These are phyloP conservation scores for Cutaneotrichosporon dermatis DNA, from an alignment of 1,284 basidiomycete species.

Conservation along the genomic window DNA sequence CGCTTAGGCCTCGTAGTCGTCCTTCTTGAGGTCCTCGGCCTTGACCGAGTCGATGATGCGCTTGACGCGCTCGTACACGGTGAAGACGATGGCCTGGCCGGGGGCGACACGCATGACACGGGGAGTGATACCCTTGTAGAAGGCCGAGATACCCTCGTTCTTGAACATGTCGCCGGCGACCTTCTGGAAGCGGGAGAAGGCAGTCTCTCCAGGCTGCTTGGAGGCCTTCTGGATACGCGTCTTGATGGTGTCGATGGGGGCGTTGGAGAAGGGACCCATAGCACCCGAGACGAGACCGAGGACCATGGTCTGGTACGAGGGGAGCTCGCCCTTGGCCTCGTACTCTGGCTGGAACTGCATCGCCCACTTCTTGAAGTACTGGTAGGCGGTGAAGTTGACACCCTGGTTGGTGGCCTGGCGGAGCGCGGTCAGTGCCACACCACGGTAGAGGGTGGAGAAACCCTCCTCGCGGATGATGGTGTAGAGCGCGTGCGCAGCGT, in stretches of 20 bases:
- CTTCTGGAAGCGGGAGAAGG: slow-evolving; percentile 63
- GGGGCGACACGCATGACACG: slow-evolving; percentile 94
- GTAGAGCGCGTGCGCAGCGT: slow-evolving; percentile 94
- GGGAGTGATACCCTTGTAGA: slow-evolving; percentile 97
- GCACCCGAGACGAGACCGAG: slow-evolving; percentile 95
- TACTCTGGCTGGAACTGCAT: slow-evolving; percentile 70
- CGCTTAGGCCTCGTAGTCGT: slow-evolving; percentile 22
- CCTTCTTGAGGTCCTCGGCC: slow-evolving; percentile 48
- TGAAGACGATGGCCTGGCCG: slow-evolving; percentile 60
- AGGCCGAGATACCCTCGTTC: slow-evolving; percentile 80
- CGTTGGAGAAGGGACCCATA: slow-evolving; percentile 95
- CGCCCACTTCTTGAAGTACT: slow-evolving; percentile 85
- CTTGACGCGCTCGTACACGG: slow-evolving; percentile 74
- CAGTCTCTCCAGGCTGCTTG: slow-evolving; percentile 69
- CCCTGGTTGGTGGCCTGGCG: slow-evolving; percentile 98
- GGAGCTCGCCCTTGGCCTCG: slow-evolving; percentile 58
- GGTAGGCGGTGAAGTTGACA: slow-evolving; percentile 98
- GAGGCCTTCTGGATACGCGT: slow-evolving; percentile 78
- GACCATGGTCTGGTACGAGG: slow-evolving; percentile 89
- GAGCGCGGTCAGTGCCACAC: slow-evolving; percentile 86
- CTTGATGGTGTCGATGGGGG: slow-evolving; percentile 97
- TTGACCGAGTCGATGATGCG: slow-evolving; percentile 65
- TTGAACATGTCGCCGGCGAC: slow-evolving; percentile 91
- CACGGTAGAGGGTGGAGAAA: slow-evolving; percentile 77
- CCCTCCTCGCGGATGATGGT: slow-evolving; percentile 94